A percentile compares a stretch with the other conserved stretches of the same genome.
phyloP scores from a whole-genome alignment of 2,329 filamentous ascomycete genomes.

The Elsinoe perseae region DNA sequence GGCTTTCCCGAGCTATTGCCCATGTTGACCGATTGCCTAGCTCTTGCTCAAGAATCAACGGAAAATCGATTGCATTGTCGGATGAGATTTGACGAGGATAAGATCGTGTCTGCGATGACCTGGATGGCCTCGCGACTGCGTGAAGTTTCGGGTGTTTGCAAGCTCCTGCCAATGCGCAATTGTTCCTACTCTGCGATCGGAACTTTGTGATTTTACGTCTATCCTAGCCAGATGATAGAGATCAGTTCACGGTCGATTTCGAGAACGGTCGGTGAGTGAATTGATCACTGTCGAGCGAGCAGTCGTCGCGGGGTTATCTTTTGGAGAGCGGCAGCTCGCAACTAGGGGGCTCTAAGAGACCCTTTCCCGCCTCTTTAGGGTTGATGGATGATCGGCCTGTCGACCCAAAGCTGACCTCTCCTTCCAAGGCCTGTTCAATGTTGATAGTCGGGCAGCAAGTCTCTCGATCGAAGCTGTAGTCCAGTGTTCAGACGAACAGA shows the following conservation, averaged over 20 bases:
- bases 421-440: neutral
- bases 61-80: conserved; percentile 2
- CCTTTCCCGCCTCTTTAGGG: neutral
- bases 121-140: conserved; percentile 5
- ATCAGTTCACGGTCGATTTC: neutral
- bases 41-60: conserved; percentile 6
- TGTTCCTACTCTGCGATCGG: neutral
- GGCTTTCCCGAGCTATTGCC: conserved; percentile 94
- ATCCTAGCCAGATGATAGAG: neutral
- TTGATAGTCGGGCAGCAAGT: neutral
- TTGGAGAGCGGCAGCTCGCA: conserved; percentile 5
- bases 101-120: conserved; percentile 3
- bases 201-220: neutral
- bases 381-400: neutral
- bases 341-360: neutral
- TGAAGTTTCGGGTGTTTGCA: neutral
- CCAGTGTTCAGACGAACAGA: conserved; percentile 2
- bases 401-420: neutral
- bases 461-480: neutral
- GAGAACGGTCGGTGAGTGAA: neutral
- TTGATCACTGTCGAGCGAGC: neutral
- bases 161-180: neutral
- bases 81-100: neutral
- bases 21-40: conserved; percentile 47
- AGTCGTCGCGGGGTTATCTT: conserved; percentile 13